These are phyloP conservation scores for Penicillium freii DNA, from an alignment of 2,329 filamentous ascomycete species.

Conservation along the genomic window DNA sequence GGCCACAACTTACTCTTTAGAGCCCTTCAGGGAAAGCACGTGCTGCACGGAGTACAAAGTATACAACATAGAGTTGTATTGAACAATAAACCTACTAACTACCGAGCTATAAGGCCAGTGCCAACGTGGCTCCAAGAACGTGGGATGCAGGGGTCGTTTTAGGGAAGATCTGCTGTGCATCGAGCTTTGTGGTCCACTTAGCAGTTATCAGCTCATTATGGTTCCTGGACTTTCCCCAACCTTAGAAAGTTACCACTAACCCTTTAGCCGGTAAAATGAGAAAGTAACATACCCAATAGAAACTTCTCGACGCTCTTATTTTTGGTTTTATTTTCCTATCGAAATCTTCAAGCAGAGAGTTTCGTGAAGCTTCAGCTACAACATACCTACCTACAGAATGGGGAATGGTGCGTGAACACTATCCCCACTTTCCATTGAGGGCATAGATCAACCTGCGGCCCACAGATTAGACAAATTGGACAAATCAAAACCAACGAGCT, in stretches of 20 bases:
- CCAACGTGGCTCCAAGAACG: conserved; percentile 13
- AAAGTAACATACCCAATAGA: conserved; percentile 14
- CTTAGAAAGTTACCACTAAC: background rate
- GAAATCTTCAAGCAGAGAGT: background rate
- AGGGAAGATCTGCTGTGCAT: conserved; percentile 22
- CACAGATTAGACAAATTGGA: background rate
- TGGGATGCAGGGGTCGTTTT: conserved; percentile 2
- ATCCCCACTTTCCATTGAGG: conserved; percentile 3
- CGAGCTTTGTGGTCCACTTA: background rate
- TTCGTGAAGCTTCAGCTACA: background rate
- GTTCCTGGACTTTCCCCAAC: background rate
- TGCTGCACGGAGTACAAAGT: background rate
- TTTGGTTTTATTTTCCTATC: background rate
- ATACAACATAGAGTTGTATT: background rate
- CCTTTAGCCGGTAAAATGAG: background rate
- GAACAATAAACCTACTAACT: background rate
- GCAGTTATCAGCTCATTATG: background rate
- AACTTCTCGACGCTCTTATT: conserved; percentile 12
- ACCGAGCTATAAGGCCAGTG: background rate
- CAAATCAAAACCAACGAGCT: background rate
- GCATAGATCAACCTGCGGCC: background rate
- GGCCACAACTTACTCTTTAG: background rate
- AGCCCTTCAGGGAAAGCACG: background rate
- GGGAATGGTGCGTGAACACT: background rate
- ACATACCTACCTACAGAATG: background rate